These are phyloP conservation scores for Eucalyptus polybractea DNA, from an alignment of 345 rosid genomes.

Conservation along the genomic window DNA sequence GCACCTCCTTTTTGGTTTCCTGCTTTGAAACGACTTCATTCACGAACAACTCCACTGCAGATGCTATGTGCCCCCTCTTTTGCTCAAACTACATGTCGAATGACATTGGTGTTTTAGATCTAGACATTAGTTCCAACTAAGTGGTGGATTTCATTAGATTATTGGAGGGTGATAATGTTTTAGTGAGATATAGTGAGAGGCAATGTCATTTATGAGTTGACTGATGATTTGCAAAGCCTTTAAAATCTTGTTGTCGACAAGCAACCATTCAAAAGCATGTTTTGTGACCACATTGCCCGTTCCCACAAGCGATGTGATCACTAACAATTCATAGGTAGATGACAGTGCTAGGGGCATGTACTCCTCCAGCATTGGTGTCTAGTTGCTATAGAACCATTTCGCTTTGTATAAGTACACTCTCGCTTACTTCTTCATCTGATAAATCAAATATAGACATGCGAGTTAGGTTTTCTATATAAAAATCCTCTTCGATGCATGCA, in stretches of 20 bases:
- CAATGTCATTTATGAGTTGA: not conserved
- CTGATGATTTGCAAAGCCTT: not conserved
- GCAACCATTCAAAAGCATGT: not conserved
- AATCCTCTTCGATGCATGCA: not conserved
- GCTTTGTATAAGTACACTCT: not conserved
- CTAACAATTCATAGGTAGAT: not conserved
- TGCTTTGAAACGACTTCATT: not conserved
- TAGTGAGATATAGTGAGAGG: not conserved
- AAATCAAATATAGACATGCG: not conserved
- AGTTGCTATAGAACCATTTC: not conserved
- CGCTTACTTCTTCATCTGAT: not conserved
- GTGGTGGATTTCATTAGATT: not conserved
- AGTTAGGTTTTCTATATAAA: not conserved
- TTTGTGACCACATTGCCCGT: not conserved
- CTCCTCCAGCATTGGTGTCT: not conserved
- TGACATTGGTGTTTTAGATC: not conserved
- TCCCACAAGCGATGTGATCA: not conserved
- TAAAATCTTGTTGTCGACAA: not conserved
- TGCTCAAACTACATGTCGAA: not conserved
- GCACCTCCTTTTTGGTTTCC: not conserved
- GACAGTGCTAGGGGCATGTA: not conserved
- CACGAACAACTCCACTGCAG: not conserved
- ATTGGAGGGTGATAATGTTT: not conserved
- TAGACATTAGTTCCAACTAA: not conserved
- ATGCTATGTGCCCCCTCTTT: not conserved